These are phyloP conservation scores for Delonix regia DNA, from an alignment of 306 rosid species.

Conservation along the genomic window DNA sequence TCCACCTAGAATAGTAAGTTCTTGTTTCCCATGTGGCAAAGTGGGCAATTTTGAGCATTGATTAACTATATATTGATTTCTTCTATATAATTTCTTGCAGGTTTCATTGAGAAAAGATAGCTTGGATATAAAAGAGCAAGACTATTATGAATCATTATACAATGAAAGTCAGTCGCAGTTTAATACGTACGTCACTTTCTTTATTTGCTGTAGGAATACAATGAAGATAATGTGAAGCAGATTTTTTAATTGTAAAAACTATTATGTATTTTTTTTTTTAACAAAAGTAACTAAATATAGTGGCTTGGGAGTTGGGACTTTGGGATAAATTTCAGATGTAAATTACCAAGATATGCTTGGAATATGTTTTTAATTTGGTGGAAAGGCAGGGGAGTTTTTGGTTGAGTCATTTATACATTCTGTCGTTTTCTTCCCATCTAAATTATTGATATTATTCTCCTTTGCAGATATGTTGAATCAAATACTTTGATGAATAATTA, in stretches of 20 bases:
- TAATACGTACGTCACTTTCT: slow-evolving; percentile 64
- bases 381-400: background rate
- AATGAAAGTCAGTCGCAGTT: slow-evolving; percentile 83
- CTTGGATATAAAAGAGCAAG: slow-evolving; percentile 78
- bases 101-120: slow-evolving; percentile 79
- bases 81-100: slow-evolving; percentile 45
- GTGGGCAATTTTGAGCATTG: slow-evolving; percentile 6
- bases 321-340: background rate
- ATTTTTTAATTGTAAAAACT: background rate
- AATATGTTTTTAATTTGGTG: background rate
- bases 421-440: background rate
- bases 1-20: slow-evolving; percentile 92
- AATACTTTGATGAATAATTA: slow-evolving; percentile 76
- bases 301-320: background rate
- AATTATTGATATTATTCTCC: slow-evolving; percentile 34
- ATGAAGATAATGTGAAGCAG: slow-evolving; percentile 11
- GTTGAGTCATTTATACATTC: background rate
- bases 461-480: slow-evolving; percentile 68
- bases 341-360: slow-evolving; percentile 8
- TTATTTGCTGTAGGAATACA: background rate
- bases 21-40: slow-evolving; percentile 27
- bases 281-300: background rate
- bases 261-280: background rate
- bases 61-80: slow-evolving; percentile 17
- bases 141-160: slow-evolving; percentile 85